Conservation (phyloP, 768 basidiomycete genomes). For the Amanita jacksonii region DNA sequence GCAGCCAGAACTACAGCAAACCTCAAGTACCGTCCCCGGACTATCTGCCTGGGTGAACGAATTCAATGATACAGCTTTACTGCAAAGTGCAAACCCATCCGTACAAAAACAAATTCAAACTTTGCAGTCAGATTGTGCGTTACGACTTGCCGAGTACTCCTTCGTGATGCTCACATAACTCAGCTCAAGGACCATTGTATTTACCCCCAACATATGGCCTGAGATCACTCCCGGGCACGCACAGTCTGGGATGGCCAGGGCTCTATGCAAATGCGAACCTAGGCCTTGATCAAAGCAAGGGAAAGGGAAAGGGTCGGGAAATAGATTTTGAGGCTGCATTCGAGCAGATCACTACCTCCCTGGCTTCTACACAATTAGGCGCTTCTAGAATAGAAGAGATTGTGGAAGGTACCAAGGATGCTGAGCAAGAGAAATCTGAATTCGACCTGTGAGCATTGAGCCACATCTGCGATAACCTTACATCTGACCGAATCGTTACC, state of each 20-base stretch:
- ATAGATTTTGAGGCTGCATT: conserved; percentile 84
- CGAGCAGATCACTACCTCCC: conserved; percentile 50
- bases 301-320: conserved; percentile 74
- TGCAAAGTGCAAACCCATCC: conserved; percentile 12
- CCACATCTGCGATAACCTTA: no score
- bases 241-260: conserved; percentile 2
- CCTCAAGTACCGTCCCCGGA: conserved; percentile 21
- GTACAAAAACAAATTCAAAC: conserved; percentile 25
- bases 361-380: conserved; percentile 30
- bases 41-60: conserved; percentile 48
- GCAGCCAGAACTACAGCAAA: conserved; percentile 40
- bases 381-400: conserved; percentile 48
- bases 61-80: conserved; percentile 22
- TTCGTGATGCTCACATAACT: conserved; percentile 8
- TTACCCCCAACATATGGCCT: background rate
- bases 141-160: conserved; percentile 16
- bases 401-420: conserved; percentile 27
- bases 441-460: conserved; percentile 15
- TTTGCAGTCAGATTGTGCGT: conserved; percentile 31
- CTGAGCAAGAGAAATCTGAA: conserved; percentile 27
- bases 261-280: background rate
- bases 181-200: conserved; percentile 1
- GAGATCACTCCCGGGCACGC: background rate
- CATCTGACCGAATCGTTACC: conserved; percentile 1
- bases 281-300: conserved; percentile 32